A percentile compares a stretch with the other conserved stretches of the same genome.
phyloP scores from a whole-genome alignment of 1,284 basidiomycete species.

The Grifola frondosa region DNA sequence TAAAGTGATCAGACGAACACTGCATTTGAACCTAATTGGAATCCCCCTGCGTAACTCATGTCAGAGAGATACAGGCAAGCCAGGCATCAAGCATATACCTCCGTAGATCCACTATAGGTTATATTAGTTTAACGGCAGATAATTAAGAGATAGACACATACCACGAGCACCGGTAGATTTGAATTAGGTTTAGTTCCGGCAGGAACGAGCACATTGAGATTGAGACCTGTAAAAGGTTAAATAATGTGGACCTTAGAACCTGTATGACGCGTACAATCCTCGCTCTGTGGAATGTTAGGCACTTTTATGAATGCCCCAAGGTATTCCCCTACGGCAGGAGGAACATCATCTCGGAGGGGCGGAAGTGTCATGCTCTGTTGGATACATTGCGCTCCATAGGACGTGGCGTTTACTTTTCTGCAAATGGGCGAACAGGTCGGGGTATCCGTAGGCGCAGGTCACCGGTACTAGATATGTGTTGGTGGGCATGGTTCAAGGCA shows the following conservation, averaged over 20 bases:
- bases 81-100: slow-evolving; percentile 8
- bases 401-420: neutral
- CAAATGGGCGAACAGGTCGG: neutral
- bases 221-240: slow-evolving; percentile 36
- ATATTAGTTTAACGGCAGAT: neutral
- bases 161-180: slow-evolving; percentile 43
- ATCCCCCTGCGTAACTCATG: slow-evolving; percentile 6
- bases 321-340: neutral
- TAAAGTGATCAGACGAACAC: slow-evolving; percentile 8
- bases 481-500: neutral
- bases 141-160: slow-evolving; percentile 18
- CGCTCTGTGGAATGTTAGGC: slow-evolving; percentile 6
- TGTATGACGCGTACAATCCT: slow-evolving; percentile 21
- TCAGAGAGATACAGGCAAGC: neutral
- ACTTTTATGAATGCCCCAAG: neutral
- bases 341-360: neutral
- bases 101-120: slow-evolving; percentile 28
- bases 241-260: neutral
- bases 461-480: slow-evolving; percentile 34
- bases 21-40: slow-evolving; percentile 20
- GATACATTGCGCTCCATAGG: slow-evolving; percentile 7
- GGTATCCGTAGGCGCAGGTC: slow-evolving; percentile 33
- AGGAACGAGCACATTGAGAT: slow-evolving; percentile 43
- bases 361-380: slow-evolving; percentile 10
- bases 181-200: slow-evolving; percentile 15